Evolutionary conservation across 2,329 filamentous ascomycete genomes (phyloP).

Genomic region (Ophiocordyceps robertsii): DNA sequence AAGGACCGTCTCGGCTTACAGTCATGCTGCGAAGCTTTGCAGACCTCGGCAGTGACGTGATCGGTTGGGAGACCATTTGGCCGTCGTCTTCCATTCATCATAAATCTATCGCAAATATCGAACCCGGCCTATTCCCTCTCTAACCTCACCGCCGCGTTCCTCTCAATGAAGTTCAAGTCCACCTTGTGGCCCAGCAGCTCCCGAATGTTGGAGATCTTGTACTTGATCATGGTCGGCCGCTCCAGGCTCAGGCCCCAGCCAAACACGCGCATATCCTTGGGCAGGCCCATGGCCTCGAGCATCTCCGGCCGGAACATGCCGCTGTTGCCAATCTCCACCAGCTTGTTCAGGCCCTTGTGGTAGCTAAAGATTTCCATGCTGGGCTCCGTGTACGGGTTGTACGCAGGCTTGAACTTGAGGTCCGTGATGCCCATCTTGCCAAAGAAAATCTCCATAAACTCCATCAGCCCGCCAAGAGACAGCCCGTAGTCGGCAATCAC

Average conservation of each 20-base stretch:
- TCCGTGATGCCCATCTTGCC: conserved; percentile 78
- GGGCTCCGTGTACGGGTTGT: conserved; percentile 59
- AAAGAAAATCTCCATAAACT: conserved; percentile 92
- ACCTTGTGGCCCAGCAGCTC: conserved; percentile 92
- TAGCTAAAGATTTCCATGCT: conserved; percentile 98
- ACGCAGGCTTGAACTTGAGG: conserved; percentile 87
- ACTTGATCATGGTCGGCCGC: conserved; percentile 97
- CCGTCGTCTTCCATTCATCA: no score
- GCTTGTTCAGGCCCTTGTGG: conserved; percentile 77
- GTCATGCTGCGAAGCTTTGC: neutral
- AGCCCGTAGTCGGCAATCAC: conserved; percentile 95
- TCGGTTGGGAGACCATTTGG: no score
- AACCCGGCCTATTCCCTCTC: conserved; percentile 55
- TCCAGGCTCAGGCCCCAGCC: conserved; percentile 89
- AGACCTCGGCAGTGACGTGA: no score
- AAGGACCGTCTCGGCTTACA: neutral
- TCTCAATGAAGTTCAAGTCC: conserved; percentile 83
- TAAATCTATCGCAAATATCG: neutral
- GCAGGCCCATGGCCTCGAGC: conserved; percentile 87
- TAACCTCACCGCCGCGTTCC: conserved; percentile 78
- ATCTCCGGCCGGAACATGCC: conserved; percentile 99
- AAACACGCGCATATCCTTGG: conserved; percentile 83
- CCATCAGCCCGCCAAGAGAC: conserved; percentile 84
- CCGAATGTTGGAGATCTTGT: conserved; percentile 76
- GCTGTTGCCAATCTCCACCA: conserved; percentile 95